Evolutionary conservation across 2,329 filamentous ascomycete genomes (phyloP).

Genomic region (Coniochaeta sp.): DNA sequence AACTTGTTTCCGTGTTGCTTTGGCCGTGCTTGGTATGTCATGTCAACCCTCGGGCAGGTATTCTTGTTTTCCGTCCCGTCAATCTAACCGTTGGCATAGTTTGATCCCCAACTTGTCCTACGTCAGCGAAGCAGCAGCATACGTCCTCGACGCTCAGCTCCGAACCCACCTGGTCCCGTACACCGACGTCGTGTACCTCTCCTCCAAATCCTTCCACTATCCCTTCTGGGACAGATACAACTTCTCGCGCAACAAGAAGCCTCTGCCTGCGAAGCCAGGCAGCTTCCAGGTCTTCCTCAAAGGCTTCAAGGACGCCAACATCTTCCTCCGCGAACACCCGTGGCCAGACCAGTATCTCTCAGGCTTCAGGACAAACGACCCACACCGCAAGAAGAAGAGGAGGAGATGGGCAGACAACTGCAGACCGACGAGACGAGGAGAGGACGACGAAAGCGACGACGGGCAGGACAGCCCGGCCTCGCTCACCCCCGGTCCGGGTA

Average conservation of each 20-base stretch:
- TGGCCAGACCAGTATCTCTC: constrained; percentile 86
- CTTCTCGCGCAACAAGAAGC: constrained; percentile 80
- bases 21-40: constrained; percentile 74
- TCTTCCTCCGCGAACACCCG: constrained; percentile 89
- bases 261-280: constrained; percentile 81
- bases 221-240: constrained; percentile 93
- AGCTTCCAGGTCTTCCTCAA: constrained; percentile 98
- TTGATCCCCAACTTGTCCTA: constrained; percentile 97
- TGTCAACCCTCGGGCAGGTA: neutral
- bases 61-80: constrained; percentile 5
- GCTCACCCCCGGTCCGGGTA: constrained; percentile 34
- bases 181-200: constrained; percentile 88
- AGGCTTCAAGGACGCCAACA: constrained; percentile 93
- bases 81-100: constrained; percentile 25
- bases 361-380: constrained; percentile 61
- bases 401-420: constrained; percentile 75
- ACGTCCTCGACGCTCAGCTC: constrained; percentile 85
- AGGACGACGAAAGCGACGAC: constrained; percentile 49
- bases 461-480: constrained; percentile 24
- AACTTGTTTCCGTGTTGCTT: constrained; percentile 98
- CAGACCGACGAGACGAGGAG: constrained; percentile 47
- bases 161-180: constrained; percentile 91
- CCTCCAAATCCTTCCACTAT: constrained; percentile 96
- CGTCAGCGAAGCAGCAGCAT: constrained; percentile 94
- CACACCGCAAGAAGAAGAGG: constrained; percentile 60